Percentiles rank a stretch among this genome's conserved stretches.
These are phyloP conservation scores for Setaria viridis DNA, from an alignment of 202 grass and related monocot genomes.

Conservation along the genomic window DNA sequence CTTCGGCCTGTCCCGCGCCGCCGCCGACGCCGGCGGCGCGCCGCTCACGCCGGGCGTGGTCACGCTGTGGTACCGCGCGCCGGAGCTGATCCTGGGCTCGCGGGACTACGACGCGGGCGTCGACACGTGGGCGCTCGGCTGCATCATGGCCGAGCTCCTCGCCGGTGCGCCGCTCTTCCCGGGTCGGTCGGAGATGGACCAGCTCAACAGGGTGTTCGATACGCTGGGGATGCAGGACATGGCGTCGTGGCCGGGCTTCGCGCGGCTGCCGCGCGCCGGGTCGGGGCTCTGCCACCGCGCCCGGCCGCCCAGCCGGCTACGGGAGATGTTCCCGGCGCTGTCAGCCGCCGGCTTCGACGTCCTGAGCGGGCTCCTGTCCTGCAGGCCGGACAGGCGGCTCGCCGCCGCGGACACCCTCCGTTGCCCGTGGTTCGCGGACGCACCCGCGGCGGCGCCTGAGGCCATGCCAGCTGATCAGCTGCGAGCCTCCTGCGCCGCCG, in stretches of 20 bases:
- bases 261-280: constrained; percentile 33
- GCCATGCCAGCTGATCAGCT: neutral
- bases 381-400: constrained; percentile 42
- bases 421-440: constrained; percentile 38
- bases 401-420: constrained; percentile 32
- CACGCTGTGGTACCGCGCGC: constrained; percentile 51
- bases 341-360: constrained; percentile 38
- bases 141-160: constrained; percentile 56
- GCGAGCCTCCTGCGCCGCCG: neutral
- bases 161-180: constrained; percentile 45
- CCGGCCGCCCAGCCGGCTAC: constrained; percentile 28
- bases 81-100: constrained; percentile 47
- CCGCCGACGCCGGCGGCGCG: neutral
- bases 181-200: constrained; percentile 48
- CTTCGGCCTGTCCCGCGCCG: constrained; percentile 55
- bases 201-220: constrained; percentile 46
- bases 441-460: neutral
- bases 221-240: constrained; percentile 43
- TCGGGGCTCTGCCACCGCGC: constrained; percentile 31
- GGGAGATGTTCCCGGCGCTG: constrained; percentile 36
- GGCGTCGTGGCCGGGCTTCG: constrained; percentile 25
- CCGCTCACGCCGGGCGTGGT: constrained; percentile 29
- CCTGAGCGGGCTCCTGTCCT: constrained; percentile 26
- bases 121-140: constrained; percentile 53
- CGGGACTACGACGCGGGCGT: constrained; percentile 38